phyloP scores from a whole-genome alignment of 371 early-diverging fungal genomes.

The Mucor racemosus region DNA sequence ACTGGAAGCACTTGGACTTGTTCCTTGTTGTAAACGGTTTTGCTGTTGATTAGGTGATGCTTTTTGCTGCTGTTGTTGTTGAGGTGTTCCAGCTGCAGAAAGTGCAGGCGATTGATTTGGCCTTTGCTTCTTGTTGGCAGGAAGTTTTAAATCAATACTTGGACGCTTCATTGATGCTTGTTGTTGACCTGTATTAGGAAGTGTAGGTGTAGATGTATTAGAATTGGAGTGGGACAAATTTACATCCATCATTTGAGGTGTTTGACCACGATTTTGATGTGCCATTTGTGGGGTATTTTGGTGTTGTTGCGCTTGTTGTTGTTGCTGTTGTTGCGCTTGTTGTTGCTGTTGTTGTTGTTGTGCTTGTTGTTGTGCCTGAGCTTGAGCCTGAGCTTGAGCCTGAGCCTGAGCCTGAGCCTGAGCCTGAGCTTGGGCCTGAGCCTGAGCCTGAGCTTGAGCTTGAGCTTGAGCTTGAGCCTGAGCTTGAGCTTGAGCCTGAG shows the following conservation, averaged over 20 bases:
- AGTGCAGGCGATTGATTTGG: conserved; percentile 16
- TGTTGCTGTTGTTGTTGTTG: conserved; percentile 20
- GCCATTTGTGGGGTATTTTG: conserved; percentile 19
- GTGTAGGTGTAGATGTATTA: conserved; percentile 10
- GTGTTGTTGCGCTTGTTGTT: conserved; percentile 20
- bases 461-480: conserved; percentile 27
- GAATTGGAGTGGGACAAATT: background rate
- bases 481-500: conserved; percentile 41
- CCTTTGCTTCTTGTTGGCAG: conserved; percentile 42
- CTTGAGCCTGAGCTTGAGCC: conserved; percentile 15
- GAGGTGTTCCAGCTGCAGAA: conserved; percentile 11
- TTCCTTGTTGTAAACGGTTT: conserved; percentile 12
- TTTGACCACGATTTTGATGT: conserved; percentile 14
- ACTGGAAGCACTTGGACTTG: conserved; percentile 11
- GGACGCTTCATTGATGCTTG: conserved; percentile 24
- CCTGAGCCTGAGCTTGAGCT: background rate
- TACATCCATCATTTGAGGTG: conserved; percentile 16
- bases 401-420: conserved; percentile 20
- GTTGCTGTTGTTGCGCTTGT: conserved; percentile 13
- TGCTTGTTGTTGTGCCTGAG: conserved; percentile 14
- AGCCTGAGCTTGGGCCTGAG: conserved; percentile 11
- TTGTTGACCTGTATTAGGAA: conserved; percentile 1
- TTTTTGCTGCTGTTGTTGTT: conserved; percentile 6
- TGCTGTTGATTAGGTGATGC: conserved; percentile 6
- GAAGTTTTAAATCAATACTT: conserved; percentile 52